Conservation (phyloP, 495 filamentous ascomycete genomes). For the Tuber melanosporum region DNA sequence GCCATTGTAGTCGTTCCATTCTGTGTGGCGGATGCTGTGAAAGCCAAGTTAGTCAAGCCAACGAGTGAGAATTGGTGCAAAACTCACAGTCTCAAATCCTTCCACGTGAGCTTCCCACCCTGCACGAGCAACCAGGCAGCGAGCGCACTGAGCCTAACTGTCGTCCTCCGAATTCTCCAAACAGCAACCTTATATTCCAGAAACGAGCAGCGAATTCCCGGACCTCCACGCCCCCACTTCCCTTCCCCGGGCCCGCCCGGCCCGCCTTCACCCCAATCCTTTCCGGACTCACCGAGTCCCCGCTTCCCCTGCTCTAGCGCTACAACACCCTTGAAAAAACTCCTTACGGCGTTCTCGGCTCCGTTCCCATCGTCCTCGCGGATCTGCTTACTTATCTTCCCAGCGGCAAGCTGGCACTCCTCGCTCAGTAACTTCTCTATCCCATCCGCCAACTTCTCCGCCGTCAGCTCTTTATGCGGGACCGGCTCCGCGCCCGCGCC, state of each 20-base stretch:
- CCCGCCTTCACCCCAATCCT: conserved; percentile 32
- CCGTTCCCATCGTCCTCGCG: conserved; percentile 62
- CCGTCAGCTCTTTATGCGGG: conserved; percentile 63
- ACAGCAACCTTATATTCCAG: conserved; percentile 58
- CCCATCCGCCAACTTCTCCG: conserved; percentile 59
- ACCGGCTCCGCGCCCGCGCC: conserved; percentile 64
- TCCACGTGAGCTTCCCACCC: conserved; percentile 55
- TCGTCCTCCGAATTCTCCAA: conserved; percentile 59
- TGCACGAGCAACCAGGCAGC: conserved; percentile 61
- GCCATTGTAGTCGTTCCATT: conserved; percentile 76
- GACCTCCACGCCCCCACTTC: conserved; percentile 35
- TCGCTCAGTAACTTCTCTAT: conserved; percentile 60
- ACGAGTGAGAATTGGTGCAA: conserved; percentile 18
- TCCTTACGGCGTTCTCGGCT: conserved; percentile 61
- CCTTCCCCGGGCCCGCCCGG: conserved; percentile 37
- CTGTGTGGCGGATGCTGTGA: conserved; percentile 54
- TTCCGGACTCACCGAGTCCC: conserved; percentile 29
- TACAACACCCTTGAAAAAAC: conserved; percentile 56
- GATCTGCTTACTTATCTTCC: conserved; percentile 51
- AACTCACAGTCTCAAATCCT: conserved; percentile 53
- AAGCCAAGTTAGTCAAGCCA: conserved; percentile 5
- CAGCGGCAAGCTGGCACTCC: conserved; percentile 52
- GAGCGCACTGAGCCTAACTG: conserved; percentile 55
- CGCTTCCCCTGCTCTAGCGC: conserved; percentile 23
- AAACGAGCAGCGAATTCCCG: conserved; percentile 63